Evolutionary conservation across 352 stramenopile genomes (phyloP), one percentile per base, ranked within the genome.

Genomic region (Hyaloperonospora arabidopsidis): DNA sequence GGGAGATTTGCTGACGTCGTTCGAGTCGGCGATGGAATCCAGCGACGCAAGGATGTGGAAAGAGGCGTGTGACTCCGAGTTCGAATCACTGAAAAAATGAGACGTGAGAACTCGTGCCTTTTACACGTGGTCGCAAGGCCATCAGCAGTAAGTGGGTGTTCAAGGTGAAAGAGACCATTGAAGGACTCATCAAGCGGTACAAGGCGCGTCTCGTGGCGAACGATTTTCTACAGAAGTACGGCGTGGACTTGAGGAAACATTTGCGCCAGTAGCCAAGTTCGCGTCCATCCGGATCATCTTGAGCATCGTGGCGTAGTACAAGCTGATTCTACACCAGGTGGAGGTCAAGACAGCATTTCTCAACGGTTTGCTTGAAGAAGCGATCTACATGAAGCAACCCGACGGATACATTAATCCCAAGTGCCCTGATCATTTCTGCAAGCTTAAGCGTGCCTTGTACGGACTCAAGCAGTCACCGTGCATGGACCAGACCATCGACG

Each of bases 261-360:
- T 45, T 14, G 40, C 49, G 10, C 49, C 40, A 1, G 49, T 55
- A n/a, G 40, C 45, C 1, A 39, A 40, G 17, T 22, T 55, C 1
- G 40, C 45, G 23, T 47, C 38, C 2, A 21, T 55, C 6, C 21
- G 45, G 4, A 17, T 48, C 19, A 7, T 55, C 38, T 14, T 55
- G 36, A 48, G 35, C 8, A 5, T 55, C 10, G 36, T 25, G 6
- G 21, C 38, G 11, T 28, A 47, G 13, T 55, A 40, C 25, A 15
- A 48, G 17, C 40, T 47, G 5, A 40, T 40, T n/a, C 22, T 40
- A 3, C 36, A 55, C 22, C 49, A 55, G 29, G 40, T 55, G 49
- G 49, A 55, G 14, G 49, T 45, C 1, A 40, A 19, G 10, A 53
- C 47, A 2, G 19, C 40, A 14, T 46, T 46, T 13, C 13, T 46